These are phyloP conservation scores for Coprinellus micaceus DNA, from an alignment of 768 basidiomycete genomes.

Conservation along the genomic window DNA sequence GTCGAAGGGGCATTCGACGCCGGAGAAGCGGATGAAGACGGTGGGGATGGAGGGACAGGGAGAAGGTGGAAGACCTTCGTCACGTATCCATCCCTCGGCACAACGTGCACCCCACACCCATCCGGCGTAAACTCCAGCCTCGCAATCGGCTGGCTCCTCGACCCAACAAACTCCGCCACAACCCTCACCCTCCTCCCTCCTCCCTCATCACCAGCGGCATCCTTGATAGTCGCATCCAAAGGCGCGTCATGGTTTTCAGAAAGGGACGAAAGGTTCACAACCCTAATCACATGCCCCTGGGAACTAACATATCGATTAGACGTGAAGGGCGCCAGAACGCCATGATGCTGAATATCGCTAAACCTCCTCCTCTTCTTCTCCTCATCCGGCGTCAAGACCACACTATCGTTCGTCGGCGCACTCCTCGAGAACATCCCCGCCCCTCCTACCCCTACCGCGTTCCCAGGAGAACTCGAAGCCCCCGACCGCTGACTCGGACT, in stretches of 20 bases:
- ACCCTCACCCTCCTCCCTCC: constrained; percentile 25
- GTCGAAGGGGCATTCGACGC: not conserved
- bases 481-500: not conserved
- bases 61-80: constrained; percentile 38
- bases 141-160: constrained; percentile 44
- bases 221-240: constrained; percentile 29
- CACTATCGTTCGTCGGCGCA: constrained; percentile 44
- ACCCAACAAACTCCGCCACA: constrained; percentile 44
- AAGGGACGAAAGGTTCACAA: too few relatives aligned
- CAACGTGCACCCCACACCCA: constrained; percentile 49
- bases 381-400: constrained; percentile 10
- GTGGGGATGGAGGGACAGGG: constrained; percentile 11
- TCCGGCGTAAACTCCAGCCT: constrained; percentile 49
- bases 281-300: constrained; percentile 45
- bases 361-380: constrained; percentile 20
- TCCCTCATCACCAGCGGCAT: not conserved
- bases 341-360: not conserved
- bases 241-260: too few relatives aligned
- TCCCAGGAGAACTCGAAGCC: constrained; percentile 11
- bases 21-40: not conserved
- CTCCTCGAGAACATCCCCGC: constrained; percentile 58
- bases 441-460: constrained; percentile 21
- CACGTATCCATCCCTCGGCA: constrained; percentile 53
- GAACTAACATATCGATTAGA: constrained; percentile 14
- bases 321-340: not conserved